Evolutionary conservation across 2,329 filamentous ascomycete species (phyloP), one percentile per base, ranked within the genome.

Genomic region (Tricladium varicosporioides): DNA sequence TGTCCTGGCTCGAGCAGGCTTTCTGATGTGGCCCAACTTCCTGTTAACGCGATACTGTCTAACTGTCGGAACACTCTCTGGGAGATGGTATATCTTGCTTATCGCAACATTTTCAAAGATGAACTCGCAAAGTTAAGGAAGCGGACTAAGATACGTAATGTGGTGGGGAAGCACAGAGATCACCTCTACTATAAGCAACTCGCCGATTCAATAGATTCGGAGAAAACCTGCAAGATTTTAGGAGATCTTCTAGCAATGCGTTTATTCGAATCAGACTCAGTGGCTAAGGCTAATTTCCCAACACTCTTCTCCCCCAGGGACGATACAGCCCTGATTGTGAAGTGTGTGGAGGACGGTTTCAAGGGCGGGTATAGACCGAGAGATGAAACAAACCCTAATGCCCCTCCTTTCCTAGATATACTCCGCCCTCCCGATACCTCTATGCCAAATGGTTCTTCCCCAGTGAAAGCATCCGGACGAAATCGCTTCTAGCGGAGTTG

Each of bases 51-150:
- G 47, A 50, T 56, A 40, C 31, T 51, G 40, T 18, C 40, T 42
- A 48, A 44, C 52, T 43, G 13, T 42, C 43, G 52, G 47, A 47
- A 46, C 49, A 57, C 46, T 55, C 42, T 55, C 48, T 51, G 40
- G 52, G 22, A 56, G 49, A 32, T 51, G 46, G 59, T 61, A 4
- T 59, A 59, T 54, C 36, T 61, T 56, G 56, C 56, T 47, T 61
- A 61, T 54, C 56, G 59, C 49, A 49, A 61, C 18, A 56, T 61
- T 56, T 61, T 61, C 59, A 61, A 59, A 59, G 53, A 49, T 54
- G 48, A 53, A 51, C 53, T 61, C 53, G 56, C 56, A 46, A 59
- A 61, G 53, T 49, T 58, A 36, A 59, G 56, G 56, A 60, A 60
- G 32, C 54, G 51, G 58, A 45, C 2, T 51, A 60, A 57, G 54